Evolutionary conservation across 2,329 filamentous ascomycete species (phyloP).

Genomic region (Xylaria multiplex): DNA sequence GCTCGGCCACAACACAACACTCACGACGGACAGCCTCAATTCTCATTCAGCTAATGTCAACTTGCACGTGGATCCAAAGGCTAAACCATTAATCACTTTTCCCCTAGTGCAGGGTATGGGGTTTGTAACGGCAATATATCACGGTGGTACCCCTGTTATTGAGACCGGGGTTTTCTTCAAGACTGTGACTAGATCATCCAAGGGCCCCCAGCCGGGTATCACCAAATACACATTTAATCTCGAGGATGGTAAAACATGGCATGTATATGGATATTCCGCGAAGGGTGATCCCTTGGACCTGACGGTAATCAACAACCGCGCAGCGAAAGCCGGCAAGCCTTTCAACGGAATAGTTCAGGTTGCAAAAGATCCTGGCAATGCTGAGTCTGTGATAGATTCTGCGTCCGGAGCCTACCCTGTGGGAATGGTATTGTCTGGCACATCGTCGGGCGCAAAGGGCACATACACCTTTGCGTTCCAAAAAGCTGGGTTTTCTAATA

Average conservation of each 20-base stretch:
- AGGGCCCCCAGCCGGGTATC: slow-evolving; percentile 69
- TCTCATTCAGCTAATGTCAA: slow-evolving; percentile 74
- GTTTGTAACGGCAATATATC: slow-evolving; percentile 83
- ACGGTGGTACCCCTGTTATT: slow-evolving; percentile 74
- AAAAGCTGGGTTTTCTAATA: slow-evolving; percentile 71
- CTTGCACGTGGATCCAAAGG: slow-evolving; percentile 64
- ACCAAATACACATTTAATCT: slow-evolving; percentile 80
- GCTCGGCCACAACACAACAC: slow-evolving; percentile 67
- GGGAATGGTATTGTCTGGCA: slow-evolving; percentile 71
- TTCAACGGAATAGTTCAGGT: slow-evolving; percentile 87
- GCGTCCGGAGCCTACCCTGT: slow-evolving; percentile 80
- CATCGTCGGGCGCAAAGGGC: slow-evolving; percentile 66
- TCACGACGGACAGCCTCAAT: slow-evolving; percentile 65
- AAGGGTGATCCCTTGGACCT: slow-evolving; percentile 72
- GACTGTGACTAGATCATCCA: slow-evolving; percentile 67
- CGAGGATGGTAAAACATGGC: slow-evolving; percentile 79
- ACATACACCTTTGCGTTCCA: slow-evolving; percentile 78
- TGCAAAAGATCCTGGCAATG: slow-evolving; percentile 75
- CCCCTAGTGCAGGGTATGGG: slow-evolving; percentile 90
- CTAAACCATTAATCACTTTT: slow-evolving; percentile 73
- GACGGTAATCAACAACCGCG: slow-evolving; percentile 71
- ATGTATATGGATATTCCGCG: slow-evolving; percentile 77
- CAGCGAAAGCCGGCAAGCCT: slow-evolving; percentile 70
- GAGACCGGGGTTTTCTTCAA: slow-evolving; percentile 80
- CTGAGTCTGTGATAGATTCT: slow-evolving; percentile 77